Evolutionary conservation across 2,329 filamentous ascomycete species (phyloP).

Genomic region (Ceratocystis cubensis): DNA sequence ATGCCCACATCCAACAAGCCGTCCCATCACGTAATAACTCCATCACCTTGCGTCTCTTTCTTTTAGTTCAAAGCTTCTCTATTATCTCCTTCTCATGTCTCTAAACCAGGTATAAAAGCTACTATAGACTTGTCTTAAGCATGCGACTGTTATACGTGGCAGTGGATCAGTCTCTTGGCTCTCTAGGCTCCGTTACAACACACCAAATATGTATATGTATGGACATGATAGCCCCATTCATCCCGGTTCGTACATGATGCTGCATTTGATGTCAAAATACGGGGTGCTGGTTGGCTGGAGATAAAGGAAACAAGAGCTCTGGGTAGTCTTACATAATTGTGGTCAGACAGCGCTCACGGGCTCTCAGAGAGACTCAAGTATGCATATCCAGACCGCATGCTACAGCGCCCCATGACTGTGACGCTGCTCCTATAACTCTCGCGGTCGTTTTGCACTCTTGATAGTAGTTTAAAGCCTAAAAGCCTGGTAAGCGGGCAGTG

Average conservation of each 20-base stretch:
- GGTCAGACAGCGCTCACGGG: neutral
- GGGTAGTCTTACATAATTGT: neutral
- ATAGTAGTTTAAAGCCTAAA: too few relatives aligned
- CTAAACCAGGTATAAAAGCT: neutral
- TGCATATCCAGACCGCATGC: neutral
- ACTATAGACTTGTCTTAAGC: too few relatives aligned
- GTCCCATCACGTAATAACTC: conserved; percentile 1
- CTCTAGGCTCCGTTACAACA: neutral
- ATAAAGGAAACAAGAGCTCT: neutral
- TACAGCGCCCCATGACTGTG: neutral
- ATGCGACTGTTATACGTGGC: neutral
- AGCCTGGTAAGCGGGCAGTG: too few relatives aligned
- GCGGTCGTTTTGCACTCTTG: neutral
- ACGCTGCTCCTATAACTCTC: neutral
- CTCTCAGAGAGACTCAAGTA: neutral
- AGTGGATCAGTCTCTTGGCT: neutral
- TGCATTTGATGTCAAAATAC: neutral
- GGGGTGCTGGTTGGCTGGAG: neutral
- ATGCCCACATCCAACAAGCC: neutral
- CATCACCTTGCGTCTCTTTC: neutral
- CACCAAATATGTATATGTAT: neutral
- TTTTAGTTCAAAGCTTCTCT: neutral
- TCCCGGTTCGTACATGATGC: neutral
- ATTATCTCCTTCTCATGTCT: neutral
- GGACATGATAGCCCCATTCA: neutral